Conservation (phyloP, 768 basidiomycete genomes). For the Boletus rex-veris region DNA sequence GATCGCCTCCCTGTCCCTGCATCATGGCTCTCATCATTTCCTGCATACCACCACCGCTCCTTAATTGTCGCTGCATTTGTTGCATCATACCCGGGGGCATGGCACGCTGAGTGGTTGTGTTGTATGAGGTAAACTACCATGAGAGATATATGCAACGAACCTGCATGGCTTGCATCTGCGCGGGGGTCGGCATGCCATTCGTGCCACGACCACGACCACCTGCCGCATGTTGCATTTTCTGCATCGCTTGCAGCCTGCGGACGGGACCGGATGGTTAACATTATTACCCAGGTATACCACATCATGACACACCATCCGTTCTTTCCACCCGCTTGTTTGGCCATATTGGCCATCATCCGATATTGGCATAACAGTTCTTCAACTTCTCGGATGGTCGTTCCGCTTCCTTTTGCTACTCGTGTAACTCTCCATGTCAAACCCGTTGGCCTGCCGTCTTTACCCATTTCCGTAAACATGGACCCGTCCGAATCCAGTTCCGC, state of each 20-base stretch:
- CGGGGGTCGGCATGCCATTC: conserved; percentile 87
- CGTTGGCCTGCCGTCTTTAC: conserved; percentile 77
- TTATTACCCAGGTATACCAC: neutral
- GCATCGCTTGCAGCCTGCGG: conserved; percentile 74
- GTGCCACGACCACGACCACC: conserved; percentile 84
- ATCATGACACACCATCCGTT: conserved; percentile 71
- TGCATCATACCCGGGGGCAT: conserved; percentile 96
- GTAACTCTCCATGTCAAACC: conserved; percentile 90
- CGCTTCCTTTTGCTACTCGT: conserved; percentile 89
- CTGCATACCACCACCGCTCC: conserved; percentile 85
- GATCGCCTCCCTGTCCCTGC: conserved; percentile 89
- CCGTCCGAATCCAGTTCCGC: conserved; percentile 95
- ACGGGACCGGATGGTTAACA: conserved; percentile 2
- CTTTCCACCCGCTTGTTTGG: conserved; percentile 96
- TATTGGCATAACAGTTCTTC: conserved; percentile 96
- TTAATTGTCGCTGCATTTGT: conserved; percentile 82
- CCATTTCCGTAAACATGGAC: conserved; percentile 78
- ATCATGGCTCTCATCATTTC: conserved; percentile 99
- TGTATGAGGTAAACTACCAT: conserved; percentile 1
- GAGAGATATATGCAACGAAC: conserved; percentile 39
- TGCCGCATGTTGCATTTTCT: conserved; percentile 87
- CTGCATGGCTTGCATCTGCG: conserved; percentile 94
- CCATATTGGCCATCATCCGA: conserved; percentile 98
- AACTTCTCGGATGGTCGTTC: conserved; percentile 95
- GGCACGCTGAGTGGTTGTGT: conserved; percentile 53